Evolutionary conservation across 2,329 filamentous ascomycete species (phyloP), one percentile per base, ranked within the genome.

Genomic region (Drechslerella dactyloides): DNA sequence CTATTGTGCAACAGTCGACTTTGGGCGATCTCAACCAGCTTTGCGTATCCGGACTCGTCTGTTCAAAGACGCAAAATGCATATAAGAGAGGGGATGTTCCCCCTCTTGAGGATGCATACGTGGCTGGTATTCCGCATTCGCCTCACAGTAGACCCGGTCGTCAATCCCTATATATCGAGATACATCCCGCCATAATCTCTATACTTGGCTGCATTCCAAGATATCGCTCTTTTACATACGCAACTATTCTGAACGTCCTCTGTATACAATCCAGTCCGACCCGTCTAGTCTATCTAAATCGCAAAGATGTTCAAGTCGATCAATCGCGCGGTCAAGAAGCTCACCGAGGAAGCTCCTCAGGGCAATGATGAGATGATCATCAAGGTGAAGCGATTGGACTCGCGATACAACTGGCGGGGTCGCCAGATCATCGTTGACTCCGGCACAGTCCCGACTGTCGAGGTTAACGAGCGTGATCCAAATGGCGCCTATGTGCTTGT

Each of bases 331-430:
- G 69, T 73, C 15, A 73, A 73, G 57, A 73, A 73, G 52, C 69
- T 73, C 69, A 73, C 69, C 44, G 69, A 73, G 57, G 69, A 73
- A 15, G 69, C 69, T 13, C 69, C 69, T 48, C 69, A 68, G 52
- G 69, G 69, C 17, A 63, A 73, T 63, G 69, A 73, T 37, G 56
- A 73, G 19, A 73, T 73, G 69, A 54, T 73, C 57, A 73, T 73
- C n/a, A 73, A 73, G 24, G 69, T 73, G 21, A 73, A 73, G 57
- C 69, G 69, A 42, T 46, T 73, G 2, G 69, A 73, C 53, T 68
- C 62, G 27, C 46, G 69, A 11, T 73, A 46, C 21, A 73, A 73
- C 52, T 51, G 62, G 23, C 44, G 69, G 23, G 69, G 69, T 1
- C 62, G 58, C n/a, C 62, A 62, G 13, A 53, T 73, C 13, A 48